Conservation (phyloP, 305 asterid genomes). For the Caryopteris hybrid region DNA sequence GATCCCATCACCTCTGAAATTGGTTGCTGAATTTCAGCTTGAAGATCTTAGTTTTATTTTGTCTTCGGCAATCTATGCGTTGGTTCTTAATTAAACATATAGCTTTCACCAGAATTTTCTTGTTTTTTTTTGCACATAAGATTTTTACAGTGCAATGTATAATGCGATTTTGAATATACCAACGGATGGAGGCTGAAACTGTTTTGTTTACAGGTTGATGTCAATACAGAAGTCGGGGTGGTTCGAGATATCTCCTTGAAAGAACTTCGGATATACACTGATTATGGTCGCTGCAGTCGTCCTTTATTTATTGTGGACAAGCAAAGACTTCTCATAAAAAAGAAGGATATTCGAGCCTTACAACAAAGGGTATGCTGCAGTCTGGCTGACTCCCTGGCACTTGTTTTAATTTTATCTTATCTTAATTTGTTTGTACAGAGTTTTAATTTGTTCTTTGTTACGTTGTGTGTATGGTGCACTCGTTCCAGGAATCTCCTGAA, state of each 20-base stretch:
- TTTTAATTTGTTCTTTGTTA: background rate
- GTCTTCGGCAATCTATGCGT: background rate
- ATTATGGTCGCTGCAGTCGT: constrained; percentile 99
- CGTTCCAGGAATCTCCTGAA: constrained; percentile 75
- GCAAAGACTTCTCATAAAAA: constrained; percentile 80
- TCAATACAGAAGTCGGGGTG: constrained; percentile 96
- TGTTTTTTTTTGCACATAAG: background rate
- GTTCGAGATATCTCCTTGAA: constrained; percentile 90
- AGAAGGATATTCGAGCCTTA: constrained; percentile 76
- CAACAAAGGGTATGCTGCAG: constrained; percentile 77
- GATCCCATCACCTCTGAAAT: background rate
- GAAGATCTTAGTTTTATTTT: background rate
- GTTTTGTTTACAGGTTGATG: constrained; percentile 66
- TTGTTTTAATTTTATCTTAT: background rate
- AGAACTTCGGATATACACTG: constrained; percentile 93
- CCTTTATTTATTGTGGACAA: constrained; percentile 94
- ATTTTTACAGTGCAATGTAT: background rate
- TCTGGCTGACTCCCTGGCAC: no score
- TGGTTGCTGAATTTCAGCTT: background rate
- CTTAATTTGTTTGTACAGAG: background rate
- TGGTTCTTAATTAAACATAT: background rate
- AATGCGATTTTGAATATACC: background rate
- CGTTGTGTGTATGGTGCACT: constrained; percentile 14
- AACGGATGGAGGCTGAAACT: constrained; percentile 1
- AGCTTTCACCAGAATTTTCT: background rate